Base-by-base conservation (phyloP, 805 yeast genomes). In the Lachancea lanzarotensis region DNA sequence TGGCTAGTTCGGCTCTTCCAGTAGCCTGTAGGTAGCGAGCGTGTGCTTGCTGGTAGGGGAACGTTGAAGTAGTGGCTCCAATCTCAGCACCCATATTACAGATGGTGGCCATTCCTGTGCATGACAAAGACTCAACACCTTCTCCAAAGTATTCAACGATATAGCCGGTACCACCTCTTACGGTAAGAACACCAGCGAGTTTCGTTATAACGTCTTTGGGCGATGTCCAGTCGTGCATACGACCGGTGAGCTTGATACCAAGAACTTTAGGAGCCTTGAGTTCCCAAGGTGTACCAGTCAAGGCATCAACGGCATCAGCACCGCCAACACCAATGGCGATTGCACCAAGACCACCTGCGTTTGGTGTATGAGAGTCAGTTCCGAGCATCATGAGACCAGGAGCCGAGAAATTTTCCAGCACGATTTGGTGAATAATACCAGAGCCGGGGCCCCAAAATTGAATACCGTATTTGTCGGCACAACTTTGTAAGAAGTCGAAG, bases 51-150 rank as follows among this genome's bases (percentile, higher is more conserved):
- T 84, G 89, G 78, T 81, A 91, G 51, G 98, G 98, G 88, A 93
- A 93, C 46, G 87, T 80, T 19, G 98, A 91, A 36, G 98, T 93
- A 32, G 98, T 93, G 36, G 98, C 98, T 69, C 98, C 98, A 47
- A 93, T 89, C 72, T 93, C 98, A 45, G 98, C 98, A 66, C 98
- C 98, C 98, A 93, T 93, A 70, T 93, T 93, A 78, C 98, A 91
- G 67, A 93, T 91, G 49, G 98, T 93, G 50, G 95, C 98, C 98
- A 93, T 93, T 73, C 98, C 98, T 30, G 98, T 93, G 73, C 96
- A 88, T 19, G 95, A 83, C 59, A 93, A 78, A 44, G 84, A 72
- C 50, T 82, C 73, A 38, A 89, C 95, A 72, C 98, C 98, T 45
- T 82, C 88, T 63, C 98, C 98, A 62, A 87, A 91, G 73, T 93